Evolutionary conservation across 148 eudicot species (phyloP).

Genomic region (Dysphania ambrosioides): DNA sequence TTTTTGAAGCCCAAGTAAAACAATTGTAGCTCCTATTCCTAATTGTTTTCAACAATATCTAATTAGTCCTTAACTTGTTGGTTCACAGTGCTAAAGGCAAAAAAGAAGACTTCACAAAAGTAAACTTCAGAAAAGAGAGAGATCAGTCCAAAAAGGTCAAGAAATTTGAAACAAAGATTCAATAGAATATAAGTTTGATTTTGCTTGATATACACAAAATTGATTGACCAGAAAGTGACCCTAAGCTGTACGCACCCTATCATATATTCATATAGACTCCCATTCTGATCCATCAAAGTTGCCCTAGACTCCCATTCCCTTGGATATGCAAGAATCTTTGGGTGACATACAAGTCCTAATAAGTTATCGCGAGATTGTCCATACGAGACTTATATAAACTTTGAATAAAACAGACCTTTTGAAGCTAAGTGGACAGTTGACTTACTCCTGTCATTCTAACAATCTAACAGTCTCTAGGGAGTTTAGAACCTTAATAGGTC

Average conservation of each 20-base stretch:
- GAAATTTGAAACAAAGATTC: not conserved
- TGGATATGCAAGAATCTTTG: too few species aligned
- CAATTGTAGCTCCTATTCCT: not conserved
- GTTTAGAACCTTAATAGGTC: not conserved
- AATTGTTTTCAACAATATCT: not conserved
- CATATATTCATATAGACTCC: not conserved
- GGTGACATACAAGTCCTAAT: too few species aligned
- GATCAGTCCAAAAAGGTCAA: not conserved
- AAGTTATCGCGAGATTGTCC: not conserved
- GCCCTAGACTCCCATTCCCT: too few species aligned
- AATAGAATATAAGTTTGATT: not conserved
- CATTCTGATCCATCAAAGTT: slow-evolving; percentile 2
- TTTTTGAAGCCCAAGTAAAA: too few species aligned
- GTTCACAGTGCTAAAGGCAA: slow-evolving; percentile 9
- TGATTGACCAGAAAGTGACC: slow-evolving; percentile 16
- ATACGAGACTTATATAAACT: not conserved
- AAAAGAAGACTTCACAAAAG: not conserved
- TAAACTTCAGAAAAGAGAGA: not conserved
- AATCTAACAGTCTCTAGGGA: not conserved
- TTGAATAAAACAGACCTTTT: not conserved
- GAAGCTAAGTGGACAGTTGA: not conserved
- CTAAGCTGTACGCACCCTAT: not conserved
- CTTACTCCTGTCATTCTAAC: too few species aligned
- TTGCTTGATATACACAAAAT: not conserved
- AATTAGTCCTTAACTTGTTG: too few species aligned